A percentile compares a stretch with the other conserved stretches of the same genome.
Conservation (phyloP, 495 filamentous ascomycete genomes). For the Pyrenula massariospora region DNA sequence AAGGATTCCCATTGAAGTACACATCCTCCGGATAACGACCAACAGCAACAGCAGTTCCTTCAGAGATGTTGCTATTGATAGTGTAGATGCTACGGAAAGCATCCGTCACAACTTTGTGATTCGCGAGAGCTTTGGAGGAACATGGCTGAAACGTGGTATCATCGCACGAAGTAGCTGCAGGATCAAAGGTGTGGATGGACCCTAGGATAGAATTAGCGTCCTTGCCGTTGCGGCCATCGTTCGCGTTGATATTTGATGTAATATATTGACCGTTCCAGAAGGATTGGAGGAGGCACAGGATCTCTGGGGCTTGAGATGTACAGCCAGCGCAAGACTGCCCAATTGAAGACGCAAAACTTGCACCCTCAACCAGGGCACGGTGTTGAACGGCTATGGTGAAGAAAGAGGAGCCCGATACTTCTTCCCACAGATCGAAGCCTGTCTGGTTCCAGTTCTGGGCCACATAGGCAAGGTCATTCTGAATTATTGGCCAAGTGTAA, state of each 20-base stretch:
- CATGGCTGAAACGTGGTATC: conserved; percentile 39
- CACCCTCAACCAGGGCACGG: conserved; percentile 50
- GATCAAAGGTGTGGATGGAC: conserved; percentile 54
- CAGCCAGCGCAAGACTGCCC: conserved; percentile 30
- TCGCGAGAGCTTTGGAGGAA: conserved; percentile 30
- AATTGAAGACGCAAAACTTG: conserved; percentile 34
- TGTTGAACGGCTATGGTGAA: conserved; percentile 46
- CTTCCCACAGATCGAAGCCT: conserved; percentile 57
- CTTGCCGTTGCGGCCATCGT: conserved; percentile 40
- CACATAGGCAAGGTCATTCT: conserved; percentile 50
- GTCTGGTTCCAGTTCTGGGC: conserved; percentile 55
- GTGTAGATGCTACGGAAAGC: conserved; percentile 37
- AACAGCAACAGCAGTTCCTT: conserved; percentile 43
- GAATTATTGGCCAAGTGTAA: conserved; percentile 40
- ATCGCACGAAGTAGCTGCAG: conserved; percentile 34
- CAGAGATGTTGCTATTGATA: conserved; percentile 23
- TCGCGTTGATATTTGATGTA: conserved; percentile 39
- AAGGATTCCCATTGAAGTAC: conserved; percentile 59
- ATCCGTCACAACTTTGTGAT: conserved; percentile 36
- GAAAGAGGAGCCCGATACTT: conserved; percentile 47
- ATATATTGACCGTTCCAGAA: conserved; percentile 55
- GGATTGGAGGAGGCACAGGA: conserved; percentile 48
- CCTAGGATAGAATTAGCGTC: conserved; percentile 53
- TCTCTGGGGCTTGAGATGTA: conserved; percentile 43
- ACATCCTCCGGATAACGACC: conserved; percentile 60